Conservation (phyloP, 495 filamentous ascomycete genomes). For the Pseudevernia furfuracea region DNA sequence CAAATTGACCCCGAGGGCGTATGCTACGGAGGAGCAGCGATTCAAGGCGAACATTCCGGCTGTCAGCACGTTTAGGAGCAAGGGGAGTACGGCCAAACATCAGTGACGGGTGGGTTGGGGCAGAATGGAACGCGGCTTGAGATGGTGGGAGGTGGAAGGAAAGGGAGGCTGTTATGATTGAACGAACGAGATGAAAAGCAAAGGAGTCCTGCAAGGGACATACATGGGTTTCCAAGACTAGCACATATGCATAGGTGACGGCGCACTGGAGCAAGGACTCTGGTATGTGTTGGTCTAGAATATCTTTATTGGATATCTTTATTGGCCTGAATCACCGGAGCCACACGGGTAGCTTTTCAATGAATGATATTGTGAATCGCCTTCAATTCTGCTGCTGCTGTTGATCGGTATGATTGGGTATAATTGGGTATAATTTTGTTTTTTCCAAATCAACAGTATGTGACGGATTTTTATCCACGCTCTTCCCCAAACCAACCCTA, state of each 20-base stretch:
- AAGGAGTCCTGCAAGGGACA: background rate
- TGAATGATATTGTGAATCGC: background rate
- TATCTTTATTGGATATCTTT: background rate
- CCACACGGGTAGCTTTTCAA: background rate
- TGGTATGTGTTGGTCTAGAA: background rate
- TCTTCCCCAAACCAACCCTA: too few relatives aligned
- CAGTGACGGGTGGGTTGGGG: conserved; percentile 33
- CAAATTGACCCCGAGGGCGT: conserved; percentile 91
- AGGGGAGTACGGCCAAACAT: conserved; percentile 79
- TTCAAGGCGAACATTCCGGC: conserved; percentile 87
- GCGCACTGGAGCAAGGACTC: background rate
- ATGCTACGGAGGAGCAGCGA: conserved; percentile 78
- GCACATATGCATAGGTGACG: background rate
- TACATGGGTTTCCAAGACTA: background rate
- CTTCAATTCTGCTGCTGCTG: background rate
- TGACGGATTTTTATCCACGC: too few relatives aligned
- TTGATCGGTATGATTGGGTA: background rate
- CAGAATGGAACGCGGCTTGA: background rate
- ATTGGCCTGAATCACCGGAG: background rate
- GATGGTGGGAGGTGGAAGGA: too few relatives aligned
- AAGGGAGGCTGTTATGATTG: background rate
- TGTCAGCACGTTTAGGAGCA: conserved; percentile 88
- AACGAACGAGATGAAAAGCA: background rate
- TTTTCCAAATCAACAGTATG: background rate
- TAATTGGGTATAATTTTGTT: background rate